phyloP scores from a whole-genome alignment of 1,139 yeast species.

The Geotrichum klebahnii region DNA sequence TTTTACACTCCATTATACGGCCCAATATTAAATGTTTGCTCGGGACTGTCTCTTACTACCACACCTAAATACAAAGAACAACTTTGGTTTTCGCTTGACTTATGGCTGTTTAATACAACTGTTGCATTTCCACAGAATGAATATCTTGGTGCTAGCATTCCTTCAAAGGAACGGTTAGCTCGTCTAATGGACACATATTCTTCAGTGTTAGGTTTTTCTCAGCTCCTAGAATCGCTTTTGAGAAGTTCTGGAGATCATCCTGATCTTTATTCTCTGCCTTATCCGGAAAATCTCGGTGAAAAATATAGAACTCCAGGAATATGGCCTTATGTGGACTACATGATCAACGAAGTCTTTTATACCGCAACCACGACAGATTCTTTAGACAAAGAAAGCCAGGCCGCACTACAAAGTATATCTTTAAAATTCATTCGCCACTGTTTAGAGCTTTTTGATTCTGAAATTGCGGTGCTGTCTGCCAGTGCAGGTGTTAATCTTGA shows the following conservation, averaged over 20 bases:
- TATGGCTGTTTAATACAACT: constrained; percentile 57
- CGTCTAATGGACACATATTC: constrained; percentile 33
- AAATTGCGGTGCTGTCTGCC: constrained; percentile 45
- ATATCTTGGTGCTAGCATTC: constrained; percentile 27
- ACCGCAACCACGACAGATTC: constrained; percentile 39
- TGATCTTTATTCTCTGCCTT: constrained; percentile 43
- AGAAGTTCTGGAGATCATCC: constrained; percentile 26
- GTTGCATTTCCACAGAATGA: constrained; percentile 33
- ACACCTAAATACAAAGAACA: constrained; percentile 44
- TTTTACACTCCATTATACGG: constrained; percentile 54
- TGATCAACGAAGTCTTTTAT: constrained; percentile 62
- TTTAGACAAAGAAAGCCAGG: constrained; percentile 39
- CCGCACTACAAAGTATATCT: constrained; percentile 52
- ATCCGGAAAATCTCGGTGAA: constrained; percentile 62
- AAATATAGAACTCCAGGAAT: constrained; percentile 63
- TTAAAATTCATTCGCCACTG: constrained; percentile 52
- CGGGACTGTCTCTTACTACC: constrained; percentile 48
- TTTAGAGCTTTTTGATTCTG: constrained; percentile 60
- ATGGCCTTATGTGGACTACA: constrained; percentile 75
- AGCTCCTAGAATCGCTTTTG: constrained; percentile 47
- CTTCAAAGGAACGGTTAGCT: constrained; percentile 35
- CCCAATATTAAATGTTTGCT: constrained; percentile 49
- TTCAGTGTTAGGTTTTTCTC: constrained; percentile 58
- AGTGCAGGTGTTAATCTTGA: constrained; percentile 52
- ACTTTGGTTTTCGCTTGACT: constrained; percentile 69